Base-by-base conservation (phyloP, 495 filamentous ascomycete genomes). In the Trichoderma parareesei region DNA sequence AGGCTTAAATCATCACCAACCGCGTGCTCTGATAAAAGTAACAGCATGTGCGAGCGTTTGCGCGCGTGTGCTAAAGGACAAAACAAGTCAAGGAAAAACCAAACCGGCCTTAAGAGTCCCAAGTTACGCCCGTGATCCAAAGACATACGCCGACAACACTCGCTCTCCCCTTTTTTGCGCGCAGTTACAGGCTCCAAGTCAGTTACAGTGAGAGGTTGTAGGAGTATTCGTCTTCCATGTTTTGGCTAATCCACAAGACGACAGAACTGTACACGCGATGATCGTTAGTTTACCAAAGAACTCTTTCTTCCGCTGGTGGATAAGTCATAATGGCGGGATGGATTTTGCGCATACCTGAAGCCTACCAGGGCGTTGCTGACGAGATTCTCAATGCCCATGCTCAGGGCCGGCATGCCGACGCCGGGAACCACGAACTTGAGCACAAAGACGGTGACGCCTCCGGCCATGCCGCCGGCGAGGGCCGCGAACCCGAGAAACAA, bases 191-290 rank as follows among this genome's bases (percentile, higher is more conserved):
- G 37, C 6, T 41, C 42, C 2, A 35, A 9, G 40, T 35, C 9
- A 11, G 63, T 85, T 71, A 97, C 66, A 98, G 82, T 49, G 93
- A 88, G 65, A 98, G 79, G 72, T 92, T 97, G 76, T 98, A 98
- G 61, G 91, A 92, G 74, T 97, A 98, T 76, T 98, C 93, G 70
- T 98, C 95, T 78, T 99, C 95, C 78, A 98, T 96, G 71, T 97
- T 99, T 84, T 99, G 95, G 67, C 89, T 91, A 14, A 99, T 84
- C 95, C 95, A 99, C 8, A 99, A 83, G 4, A 97, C 88, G 53
- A 92, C 85, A 46, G 91, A 90, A 72, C 92, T 96, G 64, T 5
- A 46, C 13, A 46, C 43, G 63, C 64, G 37, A 70, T 67, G 7
- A 71, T 27, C 27, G 2, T 27, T 27, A 27, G 27, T 27, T 27